Evolutionary conservation across 2,329 filamentous ascomycete genomes (phyloP).

Genomic region (Phyllosticta citribraziliensis): DNA sequence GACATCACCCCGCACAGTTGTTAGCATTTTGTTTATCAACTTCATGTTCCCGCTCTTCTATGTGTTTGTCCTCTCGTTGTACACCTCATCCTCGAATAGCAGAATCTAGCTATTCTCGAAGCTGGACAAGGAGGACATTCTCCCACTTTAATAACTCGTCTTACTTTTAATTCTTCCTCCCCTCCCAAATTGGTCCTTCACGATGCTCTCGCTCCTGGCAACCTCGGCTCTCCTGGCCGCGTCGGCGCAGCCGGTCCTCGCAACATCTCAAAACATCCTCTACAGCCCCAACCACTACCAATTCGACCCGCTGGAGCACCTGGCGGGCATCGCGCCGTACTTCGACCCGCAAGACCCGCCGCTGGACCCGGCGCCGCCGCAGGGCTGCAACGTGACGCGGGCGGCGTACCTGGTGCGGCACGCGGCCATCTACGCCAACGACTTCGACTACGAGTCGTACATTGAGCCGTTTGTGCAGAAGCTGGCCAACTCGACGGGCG

Average conservation of each 20-base stretch:
- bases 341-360: constrained; percentile 39
- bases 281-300: constrained; percentile 9
- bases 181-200: background rate
- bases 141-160: too few species aligned
- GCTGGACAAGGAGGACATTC: background rate
- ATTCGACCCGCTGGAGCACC: constrained; percentile 40
- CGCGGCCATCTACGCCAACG: constrained; percentile 43
- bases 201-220: background rate
- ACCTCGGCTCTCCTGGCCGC: background rate
- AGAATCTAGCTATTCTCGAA: background rate
- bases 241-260: background rate
- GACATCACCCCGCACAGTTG: background rate
- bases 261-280: constrained; percentile 4
- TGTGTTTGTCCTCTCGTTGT: background rate
- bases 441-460: constrained; percentile 43
- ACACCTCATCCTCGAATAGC: too few species aligned
- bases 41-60: background rate
- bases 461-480: constrained; percentile 46
- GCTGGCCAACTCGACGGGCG: constrained; percentile 43
- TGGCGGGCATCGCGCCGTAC: constrained; percentile 42
- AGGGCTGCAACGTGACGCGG: constrained; percentile 42
- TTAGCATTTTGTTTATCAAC: background rate
- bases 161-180: too few species aligned
- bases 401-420: constrained; percentile 42
- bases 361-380: constrained; percentile 37